Conservation (phyloP, 2,329 filamentous ascomycete genomes). For the Leptographium procerum region DNA sequence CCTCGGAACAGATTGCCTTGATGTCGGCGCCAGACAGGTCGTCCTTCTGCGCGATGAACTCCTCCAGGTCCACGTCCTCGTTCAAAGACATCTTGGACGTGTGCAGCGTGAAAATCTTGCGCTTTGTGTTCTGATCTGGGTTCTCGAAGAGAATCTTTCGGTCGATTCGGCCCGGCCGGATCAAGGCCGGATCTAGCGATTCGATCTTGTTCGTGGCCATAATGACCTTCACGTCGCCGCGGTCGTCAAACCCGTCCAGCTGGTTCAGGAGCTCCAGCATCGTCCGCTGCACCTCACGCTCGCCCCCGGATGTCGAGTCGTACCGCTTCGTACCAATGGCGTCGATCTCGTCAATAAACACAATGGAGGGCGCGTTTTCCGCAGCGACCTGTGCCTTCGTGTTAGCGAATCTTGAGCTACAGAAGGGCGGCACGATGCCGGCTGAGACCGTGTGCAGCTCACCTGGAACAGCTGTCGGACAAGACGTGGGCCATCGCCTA, state of each 20-base stretch:
- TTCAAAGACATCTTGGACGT: conserved; percentile 97
- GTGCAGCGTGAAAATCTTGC: conserved; percentile 98
- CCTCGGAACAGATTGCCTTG: conserved; percentile 97
- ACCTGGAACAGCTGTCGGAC: conserved; percentile 92
- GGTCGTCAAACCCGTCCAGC: conserved; percentile 96
- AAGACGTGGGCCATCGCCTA: conserved; percentile 87
- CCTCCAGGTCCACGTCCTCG: conserved; percentile 94
- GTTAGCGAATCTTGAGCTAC: neutral
- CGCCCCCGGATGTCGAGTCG: conserved; percentile 91
- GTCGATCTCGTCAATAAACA: conserved; percentile 99
- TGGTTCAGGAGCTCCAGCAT: conserved; percentile 98
- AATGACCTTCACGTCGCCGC: conserved; percentile 97
- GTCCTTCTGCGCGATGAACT: conserved; percentile 98
- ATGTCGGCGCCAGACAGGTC: conserved; percentile 96
- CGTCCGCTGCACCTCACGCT: conserved; percentile 93
- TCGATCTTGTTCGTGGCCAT: conserved; percentile 99
- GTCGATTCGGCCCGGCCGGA: conserved; percentile 94
- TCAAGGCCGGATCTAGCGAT: conserved; percentile 87
- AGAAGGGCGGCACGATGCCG: neutral
- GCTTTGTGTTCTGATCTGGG: conserved; percentile 71
- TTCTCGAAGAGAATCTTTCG: conserved; percentile 79
- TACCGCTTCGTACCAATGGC: conserved; percentile 98
- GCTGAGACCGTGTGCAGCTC: conserved; percentile 14
- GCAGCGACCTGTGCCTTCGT: conserved; percentile 58
- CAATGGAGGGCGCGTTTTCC: conserved; percentile 91